Conservation (phyloP, 2,329 filamentous ascomycete genomes). For the Aspergillus carbonarius region DNA sequence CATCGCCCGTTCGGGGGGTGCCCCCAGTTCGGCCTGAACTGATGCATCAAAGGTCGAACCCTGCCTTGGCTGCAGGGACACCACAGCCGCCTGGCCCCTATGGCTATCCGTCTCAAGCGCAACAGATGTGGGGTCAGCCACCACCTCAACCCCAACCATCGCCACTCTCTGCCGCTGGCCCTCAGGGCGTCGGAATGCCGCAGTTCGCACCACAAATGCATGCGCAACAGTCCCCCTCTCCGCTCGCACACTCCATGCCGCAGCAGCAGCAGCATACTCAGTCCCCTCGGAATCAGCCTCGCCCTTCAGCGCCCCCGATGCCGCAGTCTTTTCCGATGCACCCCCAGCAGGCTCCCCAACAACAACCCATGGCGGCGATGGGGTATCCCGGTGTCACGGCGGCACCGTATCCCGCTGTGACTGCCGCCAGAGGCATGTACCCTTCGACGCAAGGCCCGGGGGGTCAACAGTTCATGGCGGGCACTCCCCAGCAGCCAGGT, state of each 20-base stretch:
- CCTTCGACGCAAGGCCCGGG: conserved; percentile 35
- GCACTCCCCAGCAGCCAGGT: conserved; percentile 36
- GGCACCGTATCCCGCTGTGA: conserved; percentile 35
- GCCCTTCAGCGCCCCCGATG: conserved; percentile 38
- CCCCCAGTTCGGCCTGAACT: conserved; percentile 61
- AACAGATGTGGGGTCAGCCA: conserved; percentile 67
- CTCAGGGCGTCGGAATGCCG: conserved; percentile 42
- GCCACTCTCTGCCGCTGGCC: conserved; percentile 43
- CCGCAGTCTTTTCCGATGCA: conserved; percentile 39
- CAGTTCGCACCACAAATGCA: conserved; percentile 44
- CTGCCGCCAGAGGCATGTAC: conserved; percentile 37
- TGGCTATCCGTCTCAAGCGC: conserved; percentile 61
- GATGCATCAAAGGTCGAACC: conserved; percentile 65
- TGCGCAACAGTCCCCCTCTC: conserved; percentile 34
- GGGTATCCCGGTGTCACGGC: conserved; percentile 35
- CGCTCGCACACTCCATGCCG: conserved; percentile 34
- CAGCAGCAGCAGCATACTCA: conserved; percentile 41
- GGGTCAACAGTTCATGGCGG: conserved; percentile 35
- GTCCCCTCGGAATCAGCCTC: conserved; percentile 44
- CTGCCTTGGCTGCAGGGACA: conserved; percentile 53
- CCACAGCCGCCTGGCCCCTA: conserved; percentile 45
- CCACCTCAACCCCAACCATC: conserved; percentile 64
- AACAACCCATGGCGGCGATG: conserved; percentile 38
- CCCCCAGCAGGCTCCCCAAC: conserved; percentile 35
- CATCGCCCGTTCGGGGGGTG: conserved; percentile 71